A percentile compares a stretch with the other conserved stretches of the same genome.
phyloP scores from a whole-genome alignment of 129 eudicot genomes.

The Centrapalus pauciflorus region DNA sequence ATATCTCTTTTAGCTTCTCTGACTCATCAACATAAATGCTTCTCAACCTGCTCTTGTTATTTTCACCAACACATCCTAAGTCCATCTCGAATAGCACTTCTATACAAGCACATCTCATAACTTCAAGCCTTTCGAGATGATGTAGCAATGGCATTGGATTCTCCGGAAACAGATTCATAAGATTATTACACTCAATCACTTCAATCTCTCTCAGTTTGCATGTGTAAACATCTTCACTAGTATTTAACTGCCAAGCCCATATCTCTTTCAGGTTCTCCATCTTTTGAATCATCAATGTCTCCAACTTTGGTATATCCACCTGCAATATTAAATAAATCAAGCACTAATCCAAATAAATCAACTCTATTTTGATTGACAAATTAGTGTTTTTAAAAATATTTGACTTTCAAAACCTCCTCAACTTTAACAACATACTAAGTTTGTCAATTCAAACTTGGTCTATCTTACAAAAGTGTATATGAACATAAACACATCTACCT shows the following conservation, averaged over 20 bases:
- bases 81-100: neutral
- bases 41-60: neutral
- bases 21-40: neutral
- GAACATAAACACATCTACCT: neutral
- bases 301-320: neutral
- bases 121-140: neutral
- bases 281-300: neutral
- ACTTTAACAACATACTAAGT: no score
- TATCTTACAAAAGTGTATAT: no score
- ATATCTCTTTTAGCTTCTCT: neutral
- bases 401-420: no score
- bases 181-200: neutral
- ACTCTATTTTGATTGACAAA: no score
- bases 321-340: neutral
- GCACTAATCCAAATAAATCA: no score
- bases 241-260: neutral
- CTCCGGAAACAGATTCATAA: constrained; percentile 3
- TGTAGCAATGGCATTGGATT: neutral
- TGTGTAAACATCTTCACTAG: neutral
- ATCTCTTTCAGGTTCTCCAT: neutral
- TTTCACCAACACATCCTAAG: neutral
- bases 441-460: no score
- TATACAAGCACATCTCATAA: neutral
- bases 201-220: neutral
- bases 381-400: no score